phyloP scores from a whole-genome alignment of 805 yeast genomes.

The Schwanniomyces sp. region DNA sequence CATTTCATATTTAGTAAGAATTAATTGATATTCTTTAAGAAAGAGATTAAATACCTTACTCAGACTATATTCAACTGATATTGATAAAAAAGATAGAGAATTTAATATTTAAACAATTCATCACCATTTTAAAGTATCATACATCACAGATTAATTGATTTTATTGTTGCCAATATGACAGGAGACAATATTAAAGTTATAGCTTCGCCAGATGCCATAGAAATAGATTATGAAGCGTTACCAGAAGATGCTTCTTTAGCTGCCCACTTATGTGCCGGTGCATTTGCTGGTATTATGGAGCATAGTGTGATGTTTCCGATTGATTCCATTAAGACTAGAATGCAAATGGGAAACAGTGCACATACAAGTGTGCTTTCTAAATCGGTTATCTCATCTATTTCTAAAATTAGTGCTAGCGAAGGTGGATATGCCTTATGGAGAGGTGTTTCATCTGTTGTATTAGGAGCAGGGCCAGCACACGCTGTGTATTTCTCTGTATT shows the following conservation, averaged over 20 bases:
- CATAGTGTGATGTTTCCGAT: slow-evolving; percentile 96
- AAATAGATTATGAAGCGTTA: slow-evolving; percentile 86
- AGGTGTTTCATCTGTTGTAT: slow-evolving; percentile 85
- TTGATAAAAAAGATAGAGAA: too few species aligned
- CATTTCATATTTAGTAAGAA: not conserved
- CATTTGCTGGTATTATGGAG: slow-evolving; percentile 99
- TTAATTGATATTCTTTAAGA: not conserved
- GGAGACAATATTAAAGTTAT: slow-evolving; percentile 9
- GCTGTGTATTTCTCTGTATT: slow-evolving; percentile 95
- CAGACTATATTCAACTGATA: too few species aligned
- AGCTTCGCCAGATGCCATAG: slow-evolving; percentile 38
- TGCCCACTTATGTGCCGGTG: slow-evolving; percentile 89
- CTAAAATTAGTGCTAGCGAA: slow-evolving; percentile 79
- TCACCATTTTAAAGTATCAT: not conserved
- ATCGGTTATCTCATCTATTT: slow-evolving; percentile 64
- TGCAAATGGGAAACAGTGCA: slow-evolving; percentile 58
- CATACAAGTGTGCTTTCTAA: slow-evolving; percentile 13
- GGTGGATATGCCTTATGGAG: slow-evolving; percentile 90
- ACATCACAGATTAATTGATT: not conserved
- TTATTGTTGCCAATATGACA: not conserved
- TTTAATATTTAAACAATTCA: too few species aligned
- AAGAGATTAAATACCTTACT: not conserved
- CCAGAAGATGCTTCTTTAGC: slow-evolving; percentile 82
- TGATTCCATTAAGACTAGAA: slow-evolving; percentile 93
- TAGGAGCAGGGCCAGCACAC: slow-evolving; percentile 99